Conservation (phyloP, 106 monocot species). For the Dendrobium huoshanense region DNA sequence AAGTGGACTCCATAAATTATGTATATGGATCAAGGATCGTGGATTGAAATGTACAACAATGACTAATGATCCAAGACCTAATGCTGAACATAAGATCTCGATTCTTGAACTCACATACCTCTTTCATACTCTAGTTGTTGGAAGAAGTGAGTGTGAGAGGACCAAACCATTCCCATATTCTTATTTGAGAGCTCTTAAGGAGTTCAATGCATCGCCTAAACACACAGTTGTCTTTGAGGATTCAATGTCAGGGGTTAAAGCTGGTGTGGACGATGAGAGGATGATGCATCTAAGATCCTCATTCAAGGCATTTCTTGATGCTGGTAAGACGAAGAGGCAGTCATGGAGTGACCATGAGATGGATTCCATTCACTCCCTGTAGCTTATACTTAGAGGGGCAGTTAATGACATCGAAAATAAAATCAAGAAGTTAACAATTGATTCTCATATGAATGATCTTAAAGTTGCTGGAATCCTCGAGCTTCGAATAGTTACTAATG, state of each 20-base stretch:
- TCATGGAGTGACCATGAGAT: too few species aligned
- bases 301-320: too few species aligned
- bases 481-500: too few species aligned
- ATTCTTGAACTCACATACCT: constrained; percentile 68
- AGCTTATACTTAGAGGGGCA: too few species aligned
- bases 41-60: constrained; percentile 75
- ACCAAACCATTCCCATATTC: constrained; percentile 82
- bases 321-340: too few species aligned
- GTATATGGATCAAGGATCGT: constrained; percentile 54
- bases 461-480: too few species aligned
- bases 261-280: constrained; percentile 46
- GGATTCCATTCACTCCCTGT: too few species aligned
- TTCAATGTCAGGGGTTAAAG: constrained; percentile 70
- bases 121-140: constrained; percentile 63
- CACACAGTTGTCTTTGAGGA: constrained; percentile 87
- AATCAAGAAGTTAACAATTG: too few species aligned
- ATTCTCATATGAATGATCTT: too few species aligned
- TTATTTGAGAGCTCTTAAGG: constrained; percentile 57
- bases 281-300: too few species aligned
- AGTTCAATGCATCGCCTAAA: constrained; percentile 45
- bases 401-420: too few species aligned
- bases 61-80: constrained; percentile 69
- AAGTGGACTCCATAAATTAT: constrained; percentile 58
- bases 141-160: constrained; percentile 53
- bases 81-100: constrained; percentile 83